phyloP scores from a whole-genome alignment of 2,329 filamentous ascomycete genomes.

The Aspergillus viridinutans region DNA sequence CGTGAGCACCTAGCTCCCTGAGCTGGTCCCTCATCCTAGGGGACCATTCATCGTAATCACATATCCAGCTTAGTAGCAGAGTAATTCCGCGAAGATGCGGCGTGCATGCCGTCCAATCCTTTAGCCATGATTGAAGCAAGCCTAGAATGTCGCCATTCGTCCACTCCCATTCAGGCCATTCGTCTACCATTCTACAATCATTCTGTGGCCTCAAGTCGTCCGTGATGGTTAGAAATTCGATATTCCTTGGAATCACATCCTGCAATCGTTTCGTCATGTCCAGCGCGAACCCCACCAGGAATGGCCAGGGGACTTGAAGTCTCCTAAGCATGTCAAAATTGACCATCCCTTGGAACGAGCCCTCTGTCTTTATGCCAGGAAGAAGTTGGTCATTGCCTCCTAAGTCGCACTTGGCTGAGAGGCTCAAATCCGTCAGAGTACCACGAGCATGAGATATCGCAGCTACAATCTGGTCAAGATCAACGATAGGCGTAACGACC shows the following conservation, averaged over 20 bases:
- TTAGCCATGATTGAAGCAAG: slow-evolving; percentile 12
- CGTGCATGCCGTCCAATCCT: slow-evolving; percentile 6
- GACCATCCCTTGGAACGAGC: neutral
- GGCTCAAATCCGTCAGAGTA: slow-evolving; percentile 16
- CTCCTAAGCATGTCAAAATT: slow-evolving; percentile 4
- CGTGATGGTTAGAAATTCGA: slow-evolving; percentile 15
- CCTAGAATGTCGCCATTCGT: neutral
- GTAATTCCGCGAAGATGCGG: slow-evolving; percentile 8
- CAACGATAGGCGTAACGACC: slow-evolving; percentile 4
- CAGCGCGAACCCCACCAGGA: slow-evolving; percentile 12
- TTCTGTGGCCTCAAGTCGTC: slow-evolving; percentile 12
- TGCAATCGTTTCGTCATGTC: neutral
- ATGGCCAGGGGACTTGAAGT: slow-evolving; percentile 9
- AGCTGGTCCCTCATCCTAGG: slow-evolving; percentile 3
- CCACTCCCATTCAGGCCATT: slow-evolving; percentile 1
- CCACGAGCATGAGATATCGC: slow-evolving; percentile 14
- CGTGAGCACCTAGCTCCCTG: slow-evolving; percentile 3
- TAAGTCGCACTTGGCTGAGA: slow-evolving; percentile 5
- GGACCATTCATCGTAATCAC: slow-evolving; percentile 2
- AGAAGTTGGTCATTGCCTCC: neutral
- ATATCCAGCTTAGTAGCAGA: neutral
- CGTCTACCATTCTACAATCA: neutral
- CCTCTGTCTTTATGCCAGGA: neutral
- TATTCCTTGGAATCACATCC: slow-evolving; percentile 12
- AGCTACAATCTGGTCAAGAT: slow-evolving; percentile 14